These are phyloP conservation scores for Plasmodium coatneyi DNA, from an alignment of 169 alveolate genomes.

Conservation along the genomic window DNA sequence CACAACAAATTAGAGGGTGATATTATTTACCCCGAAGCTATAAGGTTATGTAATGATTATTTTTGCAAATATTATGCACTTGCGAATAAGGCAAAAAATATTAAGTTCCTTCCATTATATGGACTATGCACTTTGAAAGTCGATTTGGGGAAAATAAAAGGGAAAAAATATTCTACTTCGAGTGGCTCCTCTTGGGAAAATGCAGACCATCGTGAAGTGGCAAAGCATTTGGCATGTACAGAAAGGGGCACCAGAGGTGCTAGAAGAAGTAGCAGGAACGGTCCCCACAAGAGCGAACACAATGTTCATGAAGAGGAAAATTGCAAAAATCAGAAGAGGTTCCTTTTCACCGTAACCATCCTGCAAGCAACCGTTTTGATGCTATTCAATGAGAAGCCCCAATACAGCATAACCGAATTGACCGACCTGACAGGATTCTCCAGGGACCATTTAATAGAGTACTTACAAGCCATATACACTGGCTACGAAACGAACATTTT, in stretches of 20 bases:
- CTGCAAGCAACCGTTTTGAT: conserved; percentile 38
- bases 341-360: conserved; percentile 40
- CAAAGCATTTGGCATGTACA: not conserved
- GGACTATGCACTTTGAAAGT: conserved; percentile 60
- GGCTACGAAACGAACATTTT: conserved; percentile 31
- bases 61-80: conserved; percentile 36
- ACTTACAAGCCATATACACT: conserved; percentile 32
- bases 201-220: not conserved
- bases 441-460: conserved; percentile 26
- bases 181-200: not conserved
- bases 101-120: conserved; percentile 39
- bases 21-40: conserved; percentile 25
- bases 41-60: conserved; percentile 44
- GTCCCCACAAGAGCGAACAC: not conserved
- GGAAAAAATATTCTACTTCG: not conserved
- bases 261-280: not conserved
- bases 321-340: not conserved
- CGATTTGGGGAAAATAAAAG: conserved; percentile 14
- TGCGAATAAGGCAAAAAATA: conserved; percentile 44
- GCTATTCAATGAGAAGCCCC: conserved; percentile 30
- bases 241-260: not conserved
- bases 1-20: conserved; percentile 29
- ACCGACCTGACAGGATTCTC: conserved; percentile 8
- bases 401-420: conserved; percentile 35
- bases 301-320: not conserved